These are phyloP conservation scores for Schizonepeta tenuifolia DNA, from an alignment of 257 asterid genomes.

Conservation along the genomic window DNA sequence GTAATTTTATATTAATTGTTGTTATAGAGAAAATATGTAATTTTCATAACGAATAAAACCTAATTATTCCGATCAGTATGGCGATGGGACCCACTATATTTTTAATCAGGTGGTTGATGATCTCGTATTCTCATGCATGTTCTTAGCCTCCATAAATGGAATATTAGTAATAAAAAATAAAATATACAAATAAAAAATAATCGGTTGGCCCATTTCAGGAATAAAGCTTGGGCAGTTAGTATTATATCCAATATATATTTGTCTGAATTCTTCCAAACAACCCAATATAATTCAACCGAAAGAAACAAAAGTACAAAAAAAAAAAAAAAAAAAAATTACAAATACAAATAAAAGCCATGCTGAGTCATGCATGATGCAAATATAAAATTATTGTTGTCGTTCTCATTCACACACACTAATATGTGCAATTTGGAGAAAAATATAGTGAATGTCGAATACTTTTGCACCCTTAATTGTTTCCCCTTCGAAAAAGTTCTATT, in stretches of 20 bases:
- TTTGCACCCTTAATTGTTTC: not conserved
- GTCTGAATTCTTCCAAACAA: slow-evolving; percentile 31
- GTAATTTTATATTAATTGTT: not conserved
- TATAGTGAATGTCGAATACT: not conserved
- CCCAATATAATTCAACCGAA: slow-evolving; percentile 20
- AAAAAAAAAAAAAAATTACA: not conserved
- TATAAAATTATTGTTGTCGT: not conserved
- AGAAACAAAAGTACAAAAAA: not conserved
- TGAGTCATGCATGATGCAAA: slow-evolving; percentile 1
- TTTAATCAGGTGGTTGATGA: slow-evolving; percentile 24
- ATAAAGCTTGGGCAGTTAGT: slow-evolving; percentile 43
- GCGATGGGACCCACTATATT: slow-evolving; percentile 1
- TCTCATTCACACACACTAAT: not conserved
- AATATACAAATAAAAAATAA: slow-evolving; percentile 16
- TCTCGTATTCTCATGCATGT: not conserved
- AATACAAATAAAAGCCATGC: not conserved
- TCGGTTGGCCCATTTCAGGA: slow-evolving; percentile 31
- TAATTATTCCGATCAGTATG: slow-evolving; percentile 24
- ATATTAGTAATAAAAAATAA: slow-evolving; percentile 27
- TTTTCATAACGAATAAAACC: not conserved
- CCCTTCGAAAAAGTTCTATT: not conserved
- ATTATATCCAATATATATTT: slow-evolving; percentile 36
- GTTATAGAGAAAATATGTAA: not conserved
- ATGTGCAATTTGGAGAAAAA: not conserved
- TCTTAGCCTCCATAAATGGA: slow-evolving; percentile 42